phyloP scores from a whole-genome alignment of 2,329 filamentous ascomycete species.

The Paraphoma sp. region DNA sequence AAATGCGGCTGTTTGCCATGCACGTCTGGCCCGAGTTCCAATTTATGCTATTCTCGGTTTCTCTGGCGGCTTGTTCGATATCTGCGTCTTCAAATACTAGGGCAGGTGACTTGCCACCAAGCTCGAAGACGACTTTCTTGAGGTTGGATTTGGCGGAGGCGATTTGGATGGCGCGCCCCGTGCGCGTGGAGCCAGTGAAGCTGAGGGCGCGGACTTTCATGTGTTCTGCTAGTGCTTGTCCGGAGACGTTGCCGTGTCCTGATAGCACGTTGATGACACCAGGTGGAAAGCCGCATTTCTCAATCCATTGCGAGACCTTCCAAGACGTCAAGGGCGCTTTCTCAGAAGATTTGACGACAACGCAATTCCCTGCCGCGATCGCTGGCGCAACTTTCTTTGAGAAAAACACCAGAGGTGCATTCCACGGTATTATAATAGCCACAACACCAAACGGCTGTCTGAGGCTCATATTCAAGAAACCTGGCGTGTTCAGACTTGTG shows the following conservation, averaged over 20 bases:
- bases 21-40: conserved; percentile 65
- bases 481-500: conserved; percentile 65
- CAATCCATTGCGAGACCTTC: conserved; percentile 78
- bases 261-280: conserved; percentile 83
- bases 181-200: conserved; percentile 84
- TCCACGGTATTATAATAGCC: conserved; percentile 76
- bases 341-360: conserved; percentile 37
- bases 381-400: conserved; percentile 34
- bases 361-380: conserved; percentile 33
- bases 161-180: conserved; percentile 80
- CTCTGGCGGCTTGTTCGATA: conserved; percentile 73
- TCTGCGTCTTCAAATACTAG: conserved; percentile 80
- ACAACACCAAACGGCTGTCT: conserved; percentile 79
- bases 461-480: conserved; percentile 69
- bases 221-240: conserved; percentile 77
- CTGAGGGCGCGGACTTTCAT: conserved; percentile 81
- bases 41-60: conserved; percentile 56
- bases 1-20: conserved; percentile 63
- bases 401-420: conserved; percentile 35
- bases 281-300: conserved; percentile 78
- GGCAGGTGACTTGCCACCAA: conserved; percentile 85
- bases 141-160: conserved; percentile 77
- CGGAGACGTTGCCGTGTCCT: conserved; percentile 76
- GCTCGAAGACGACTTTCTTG: conserved; percentile 84
- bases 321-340: conserved; percentile 72